Percentiles rank a stretch among this genome's conserved stretches.
Evolutionary conservation across 352 stramenopile species (phyloP).

Genomic region (Phytophthora cactorum): DNA sequence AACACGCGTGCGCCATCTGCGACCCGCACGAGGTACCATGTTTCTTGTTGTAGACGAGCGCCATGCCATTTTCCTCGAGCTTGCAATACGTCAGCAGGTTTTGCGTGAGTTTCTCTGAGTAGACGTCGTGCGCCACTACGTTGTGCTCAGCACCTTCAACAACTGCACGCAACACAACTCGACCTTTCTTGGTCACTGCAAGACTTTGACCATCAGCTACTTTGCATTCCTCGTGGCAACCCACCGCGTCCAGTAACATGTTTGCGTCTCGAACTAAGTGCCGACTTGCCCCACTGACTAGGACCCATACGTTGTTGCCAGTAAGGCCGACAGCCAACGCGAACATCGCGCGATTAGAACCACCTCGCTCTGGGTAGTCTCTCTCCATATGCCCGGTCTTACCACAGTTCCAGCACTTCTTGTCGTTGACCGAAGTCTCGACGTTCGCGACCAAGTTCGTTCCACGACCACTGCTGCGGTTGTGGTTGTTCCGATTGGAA

Average conservation of each 20-base stretch:
- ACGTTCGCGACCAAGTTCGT: not conserved
- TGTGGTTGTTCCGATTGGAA: no score
- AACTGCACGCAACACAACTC: not conserved
- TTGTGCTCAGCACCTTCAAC: not conserved
- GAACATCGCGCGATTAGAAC: not conserved
- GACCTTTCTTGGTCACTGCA: not conserved
- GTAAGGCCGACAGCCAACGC: not conserved
- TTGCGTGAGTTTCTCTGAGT: not conserved
- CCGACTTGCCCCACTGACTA: not conserved
- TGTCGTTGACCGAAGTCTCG: not conserved
- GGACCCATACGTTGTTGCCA: not conserved
- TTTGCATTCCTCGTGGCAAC: constrained; percentile 1
- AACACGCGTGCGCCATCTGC: constrained; percentile 1
- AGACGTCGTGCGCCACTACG: not conserved
- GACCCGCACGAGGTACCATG: not conserved
- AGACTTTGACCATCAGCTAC: not conserved
- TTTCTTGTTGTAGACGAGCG: not conserved
- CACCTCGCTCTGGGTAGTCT: not conserved
- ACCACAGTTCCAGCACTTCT: not conserved
- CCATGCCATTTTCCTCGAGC: not conserved
- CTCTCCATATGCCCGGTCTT: not conserved
- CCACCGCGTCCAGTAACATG: not conserved
- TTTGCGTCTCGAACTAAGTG: not conserved
- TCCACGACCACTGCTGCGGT: no score
- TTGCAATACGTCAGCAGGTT: constrained; percentile 6